Evolutionary conservation across 495 filamentous ascomycete species (phyloP), one percentile per base, ranked within the genome.

Genomic region (Hypoxylon fragiforme): DNA sequence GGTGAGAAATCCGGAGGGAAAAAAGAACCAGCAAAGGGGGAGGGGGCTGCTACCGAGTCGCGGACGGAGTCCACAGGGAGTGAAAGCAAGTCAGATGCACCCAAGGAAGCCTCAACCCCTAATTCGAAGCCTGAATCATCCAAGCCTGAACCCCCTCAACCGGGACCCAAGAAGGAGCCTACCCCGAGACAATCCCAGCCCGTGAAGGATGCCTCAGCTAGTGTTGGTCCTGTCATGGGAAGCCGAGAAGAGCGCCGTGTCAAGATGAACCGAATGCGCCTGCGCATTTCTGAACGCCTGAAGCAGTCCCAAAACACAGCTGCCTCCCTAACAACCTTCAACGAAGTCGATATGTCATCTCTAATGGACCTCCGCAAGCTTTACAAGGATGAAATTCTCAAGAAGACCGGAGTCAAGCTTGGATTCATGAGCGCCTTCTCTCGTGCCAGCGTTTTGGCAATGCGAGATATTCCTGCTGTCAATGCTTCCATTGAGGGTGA

Each of bases 251-350:
- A 98, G 78, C 84, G 88, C 53, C 82, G 92, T 46, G 91, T 97
- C 60, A 98, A 98, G 80, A 98, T 98, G 94, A 97, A 97, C 78
- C 89, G 95, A 44, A 98, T 98, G 95, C 90, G 94, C 42, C 82
- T 97, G 36, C 85, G 94, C 15, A 98, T 97, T 56, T 90, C 94
- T 15, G 94, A 98, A 78, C 92, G 94, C 57, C 81, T 98, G 42
- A 98, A 98, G 82, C 94, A 98, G 68, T 97, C 92, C 12, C 94
- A 99, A 75, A 97, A 99, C 76, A 97, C 94, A 3, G 94, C 95
- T 44, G 94, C 94, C 26, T 96, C 94, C 12, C 76, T 99, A 43
- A 97, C 94, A 13, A 99, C 94, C 13, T 99, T 99, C 79, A 96
- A 99, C 71, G 94, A 99, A 71, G 94, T 99, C 41, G 95, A 99